Evolutionary conservation across 352 stramenopile species (phyloP).

Genomic region (Globisporangium paroecandrum): DNA sequence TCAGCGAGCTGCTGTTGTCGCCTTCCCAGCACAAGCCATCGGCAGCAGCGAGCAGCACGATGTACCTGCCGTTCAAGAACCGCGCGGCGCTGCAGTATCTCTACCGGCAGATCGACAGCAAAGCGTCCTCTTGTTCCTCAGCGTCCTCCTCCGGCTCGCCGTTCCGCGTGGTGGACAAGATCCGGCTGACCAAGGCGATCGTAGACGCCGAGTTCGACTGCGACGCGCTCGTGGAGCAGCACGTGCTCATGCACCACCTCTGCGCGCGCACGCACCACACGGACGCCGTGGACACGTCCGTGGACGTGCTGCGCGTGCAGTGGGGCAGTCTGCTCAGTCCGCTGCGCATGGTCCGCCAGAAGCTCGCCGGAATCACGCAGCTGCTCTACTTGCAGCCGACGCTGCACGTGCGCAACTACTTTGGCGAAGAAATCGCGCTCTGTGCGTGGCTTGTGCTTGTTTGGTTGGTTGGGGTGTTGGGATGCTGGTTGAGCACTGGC

Average conservation of each 20-base stretch:
- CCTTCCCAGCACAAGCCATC: neutral
- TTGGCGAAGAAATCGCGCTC: slow-evolving; percentile 72
- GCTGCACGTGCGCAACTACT: slow-evolving; percentile 69
- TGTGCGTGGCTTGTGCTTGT: slow-evolving; percentile 40
- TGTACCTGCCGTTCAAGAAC: slow-evolving; percentile 49
- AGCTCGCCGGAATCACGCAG: slow-evolving; percentile 12
- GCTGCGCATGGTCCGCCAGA: slow-evolving; percentile 22
- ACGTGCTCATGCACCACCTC: slow-evolving; percentile 49
- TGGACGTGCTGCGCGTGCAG: slow-evolving; percentile 50
- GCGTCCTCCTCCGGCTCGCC: slow-evolving; percentile 30
- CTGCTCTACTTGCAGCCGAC: slow-evolving; percentile 43
- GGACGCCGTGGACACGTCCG: slow-evolving; percentile 64
- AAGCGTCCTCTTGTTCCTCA: slow-evolving; percentile 18
- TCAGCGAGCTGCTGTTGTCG: slow-evolving; percentile 19
- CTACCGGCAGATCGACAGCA: slow-evolving; percentile 58
- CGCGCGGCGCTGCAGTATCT: slow-evolving; percentile 58
- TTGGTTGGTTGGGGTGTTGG: neutral
- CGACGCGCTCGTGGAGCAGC: slow-evolving; percentile 48
- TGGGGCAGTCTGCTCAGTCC: slow-evolving; percentile 43
- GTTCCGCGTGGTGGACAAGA: slow-evolving; percentile 78
- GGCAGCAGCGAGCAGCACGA: neutral
- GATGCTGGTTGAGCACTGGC: neutral
- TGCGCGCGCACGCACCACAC: slow-evolving; percentile 54
- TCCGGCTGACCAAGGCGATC: slow-evolving; percentile 66
- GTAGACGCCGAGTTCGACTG: slow-evolving; percentile 74